A percentile compares a stretch with the other conserved stretches of the same genome.
Evolutionary conservation across 106 monocot genomes (phyloP).

Genomic region (Platanthera zijinensis): DNA sequence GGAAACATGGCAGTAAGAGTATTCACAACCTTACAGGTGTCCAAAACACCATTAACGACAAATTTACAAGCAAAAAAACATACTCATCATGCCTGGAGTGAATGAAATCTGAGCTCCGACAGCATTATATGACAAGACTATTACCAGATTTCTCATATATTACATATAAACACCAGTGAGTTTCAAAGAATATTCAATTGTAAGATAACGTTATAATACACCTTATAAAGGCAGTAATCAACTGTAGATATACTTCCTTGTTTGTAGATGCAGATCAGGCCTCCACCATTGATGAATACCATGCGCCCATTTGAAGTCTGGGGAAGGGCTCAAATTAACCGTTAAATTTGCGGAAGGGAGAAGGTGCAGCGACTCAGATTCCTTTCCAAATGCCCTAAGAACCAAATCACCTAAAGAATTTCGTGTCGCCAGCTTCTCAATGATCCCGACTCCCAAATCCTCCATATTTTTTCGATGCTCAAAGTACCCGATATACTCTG

Average conservation of each 20-base stretch:
- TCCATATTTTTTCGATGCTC: slow-evolving; percentile 79
- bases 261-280: slow-evolving; percentile 47
- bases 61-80: too few relatives aligned
- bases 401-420: slow-evolving; percentile 71
- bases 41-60: too few relatives aligned
- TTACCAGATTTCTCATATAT: too few relatives aligned
- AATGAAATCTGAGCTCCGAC: too few relatives aligned
- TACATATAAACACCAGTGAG: neutral
- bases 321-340: slow-evolving; percentile 51
- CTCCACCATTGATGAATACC: slow-evolving; percentile 95
- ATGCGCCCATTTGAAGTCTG: slow-evolving; percentile 71
- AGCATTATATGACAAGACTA: too few relatives aligned
- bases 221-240: neutral
- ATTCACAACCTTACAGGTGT: too few relatives aligned
- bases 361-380: slow-evolving; percentile 71
- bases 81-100: too few relatives aligned
- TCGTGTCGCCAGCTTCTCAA: slow-evolving; percentile 79
- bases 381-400: slow-evolving; percentile 59
- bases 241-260: slow-evolving; percentile 33
- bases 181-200: neutral
- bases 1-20: too few relatives aligned
- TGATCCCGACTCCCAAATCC: slow-evolving; percentile 61
- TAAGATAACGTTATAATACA: neutral
- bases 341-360: slow-evolving; percentile 80
- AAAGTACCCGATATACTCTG: slow-evolving; percentile 89